Base-by-base conservation (phyloP, 2,329 filamentous ascomycete species). In the Ascochyta fabae region DNA sequence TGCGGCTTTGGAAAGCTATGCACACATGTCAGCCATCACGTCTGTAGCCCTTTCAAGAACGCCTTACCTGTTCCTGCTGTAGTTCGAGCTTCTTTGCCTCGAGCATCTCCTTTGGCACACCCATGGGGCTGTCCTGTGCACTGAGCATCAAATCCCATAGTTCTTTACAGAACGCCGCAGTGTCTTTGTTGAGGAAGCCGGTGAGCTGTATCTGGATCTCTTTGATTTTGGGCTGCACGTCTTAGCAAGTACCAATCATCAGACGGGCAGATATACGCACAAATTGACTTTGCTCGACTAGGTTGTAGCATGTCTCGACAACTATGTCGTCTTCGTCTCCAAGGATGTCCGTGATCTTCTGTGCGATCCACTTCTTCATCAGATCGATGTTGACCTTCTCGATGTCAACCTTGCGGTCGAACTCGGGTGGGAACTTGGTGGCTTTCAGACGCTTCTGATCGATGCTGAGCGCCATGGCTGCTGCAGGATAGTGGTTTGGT, bases 361-460 rank as follows among this genome's bases (percentile, higher is more conserved):
- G 86, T 4, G 91, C 90, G 74, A 98, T 97, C 95, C 95, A 99
- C 81, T 92, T 97, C 84, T 97, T 97, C 87, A 99, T 96, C 52
- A 99, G 91, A 76, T 96, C 92, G 46, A 96, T 83, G 74, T 99
- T 97, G 77, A 99, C 92, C 80, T 98, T 98, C 67, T 88, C 86
- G 86, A 96, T 96, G 80, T 99, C 93, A 62, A 99, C 95, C 81
- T 97, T 97, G 74, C 91, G 88, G 73, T 86, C 94, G 79, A 98
- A 99, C 72, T 97, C 92, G 7, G 88, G 84, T 41, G 95, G 95
- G 62, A 97, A 98, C 73, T 96, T 97, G 52, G 93, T 98, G 76
- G 88, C 88, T 83, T 89, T 91, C 53, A 97, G 81, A 69, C 96
- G 85, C 81, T 96, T 96, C 63, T 90, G 88, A 77, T 97, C 94